Base-by-base conservation (phyloP, 306 rosid species). In the Fagus crenata region DNA sequence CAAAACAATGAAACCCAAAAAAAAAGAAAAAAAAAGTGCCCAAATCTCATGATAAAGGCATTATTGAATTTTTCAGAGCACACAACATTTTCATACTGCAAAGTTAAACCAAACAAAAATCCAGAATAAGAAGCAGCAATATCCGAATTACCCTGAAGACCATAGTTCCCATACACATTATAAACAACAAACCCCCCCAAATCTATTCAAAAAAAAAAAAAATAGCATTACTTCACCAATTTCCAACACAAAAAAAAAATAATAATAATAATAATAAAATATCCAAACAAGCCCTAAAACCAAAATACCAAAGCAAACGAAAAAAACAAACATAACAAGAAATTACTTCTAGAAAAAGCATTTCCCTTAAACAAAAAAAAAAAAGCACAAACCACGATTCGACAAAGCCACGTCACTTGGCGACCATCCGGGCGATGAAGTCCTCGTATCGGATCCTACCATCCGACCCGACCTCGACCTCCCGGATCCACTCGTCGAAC, bases 401-500 rank as follows among this genome's bases (percentile, higher is more conserved):
- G 51, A 46, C 71, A 72, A 68, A 15, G 77, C 65, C 75, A 37
- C 69, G 64, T 90, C 90, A 95, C 91, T 92, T 95, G 75, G 99
- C 99, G 37, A 95, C 91, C 99, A 92, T 95, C 87, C 97, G 82
- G 65, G 93, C 93, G 56, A 95, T 95, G 90, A 95, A 95, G 67
- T 95, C 99, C 74, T 92, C 99, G 83, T 95, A 95, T 69, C 93
- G 91, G 92, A 95, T 95, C 92, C 87, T 90, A 35, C 97, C 99
- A 73, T 95, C 97, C 54, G 92, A 76, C 28, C 90, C 90, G 15
- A 93, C 98, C 71, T 92, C 96, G 49, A 93, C 98, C 87, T 93
- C 98, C 71, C 90, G 84, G 92, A 93, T 92, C 98, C 98, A 93
- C 89, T 93, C 98, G 65, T 93, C 98, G 53, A 93, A 93, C 89